These are phyloP conservation scores for Penicillium ucsense DNA, from an alignment of 495 filamentous ascomycete genomes.

Conservation along the genomic window DNA sequence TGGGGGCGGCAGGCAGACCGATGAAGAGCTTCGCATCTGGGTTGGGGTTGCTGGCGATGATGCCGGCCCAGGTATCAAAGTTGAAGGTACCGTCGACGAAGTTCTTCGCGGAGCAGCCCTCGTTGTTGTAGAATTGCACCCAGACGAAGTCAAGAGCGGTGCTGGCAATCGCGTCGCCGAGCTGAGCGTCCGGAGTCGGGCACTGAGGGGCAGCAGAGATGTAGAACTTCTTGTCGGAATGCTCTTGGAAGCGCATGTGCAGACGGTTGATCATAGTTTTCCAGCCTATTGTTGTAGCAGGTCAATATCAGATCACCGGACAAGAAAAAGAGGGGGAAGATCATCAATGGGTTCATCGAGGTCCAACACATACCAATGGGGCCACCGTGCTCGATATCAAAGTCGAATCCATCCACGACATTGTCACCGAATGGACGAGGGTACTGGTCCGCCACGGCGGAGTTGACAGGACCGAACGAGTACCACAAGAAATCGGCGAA, in stretches of 20 bases:
- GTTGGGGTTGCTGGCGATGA: conserved; percentile 49
- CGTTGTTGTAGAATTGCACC: conserved; percentile 62
- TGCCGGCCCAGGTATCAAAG: conserved; percentile 53
- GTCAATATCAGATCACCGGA: neutral
- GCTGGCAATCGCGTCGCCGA: conserved; percentile 39
- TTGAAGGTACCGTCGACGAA: conserved; percentile 46
- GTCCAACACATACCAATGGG: conserved; percentile 30
- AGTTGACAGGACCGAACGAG: conserved; percentile 45
- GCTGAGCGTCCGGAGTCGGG: conserved; percentile 47
- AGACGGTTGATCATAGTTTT: conserved; percentile 41
- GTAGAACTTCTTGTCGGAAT: conserved; percentile 42
- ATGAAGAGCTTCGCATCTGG: conserved; percentile 52
- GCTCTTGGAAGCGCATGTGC: conserved; percentile 37
- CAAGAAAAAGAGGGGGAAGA: too few relatives aligned
- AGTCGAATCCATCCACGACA: conserved; percentile 63
- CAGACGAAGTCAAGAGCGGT: conserved; percentile 53
- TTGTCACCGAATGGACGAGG: conserved; percentile 54
- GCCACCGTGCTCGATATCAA: conserved; percentile 50
- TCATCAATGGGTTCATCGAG: neutral
- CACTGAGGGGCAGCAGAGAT: conserved; percentile 61
- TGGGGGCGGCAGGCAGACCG: conserved; percentile 46
- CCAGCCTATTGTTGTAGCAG: conserved; percentile 23
- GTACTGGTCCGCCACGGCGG: neutral
- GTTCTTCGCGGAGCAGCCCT: conserved; percentile 43
- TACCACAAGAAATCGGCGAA: conserved; percentile 57